These are phyloP conservation scores for Eleusine indica DNA, from an alignment of 176 grass and related monocot genomes.

Conservation along the genomic window DNA sequence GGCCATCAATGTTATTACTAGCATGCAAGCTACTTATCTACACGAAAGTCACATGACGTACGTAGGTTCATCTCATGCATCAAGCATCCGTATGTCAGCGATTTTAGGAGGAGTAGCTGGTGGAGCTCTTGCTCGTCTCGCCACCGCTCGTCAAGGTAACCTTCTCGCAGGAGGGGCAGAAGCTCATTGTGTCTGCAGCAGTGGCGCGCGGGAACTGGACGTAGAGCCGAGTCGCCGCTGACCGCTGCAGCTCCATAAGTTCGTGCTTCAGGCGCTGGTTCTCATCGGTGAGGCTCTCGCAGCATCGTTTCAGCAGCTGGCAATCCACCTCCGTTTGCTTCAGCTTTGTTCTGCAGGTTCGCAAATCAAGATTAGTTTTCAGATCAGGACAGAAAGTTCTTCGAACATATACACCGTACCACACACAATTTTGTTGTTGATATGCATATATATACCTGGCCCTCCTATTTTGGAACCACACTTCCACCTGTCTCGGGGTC, in stretches of 20 bases:
- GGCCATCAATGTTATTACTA: not conserved
- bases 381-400: not conserved
- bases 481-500: constrained; percentile 72
- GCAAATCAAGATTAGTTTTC: not conserved
- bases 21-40: not conserved
- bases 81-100: not conserved
- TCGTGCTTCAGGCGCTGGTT: constrained; percentile 69
- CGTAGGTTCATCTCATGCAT: not conserved
- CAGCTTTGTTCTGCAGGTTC: constrained; percentile 60
- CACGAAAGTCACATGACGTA: not conserved
- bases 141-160: constrained; percentile 37
- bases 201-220: constrained; percentile 28
- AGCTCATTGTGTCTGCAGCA: constrained; percentile 12
- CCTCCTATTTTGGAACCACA: constrained; percentile 94
- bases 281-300: constrained; percentile 63
- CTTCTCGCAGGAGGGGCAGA: constrained; percentile 65
- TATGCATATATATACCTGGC: constrained; percentile 52
- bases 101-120: constrained; percentile 33
- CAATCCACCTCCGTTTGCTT: constrained; percentile 78
- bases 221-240: constrained; percentile 10
- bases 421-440: not conserved
- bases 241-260: constrained; percentile 50
- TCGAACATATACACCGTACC: not conserved
- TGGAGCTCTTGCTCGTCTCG: constrained; percentile 41
- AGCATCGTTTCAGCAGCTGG: constrained; percentile 62